Base-by-base conservation (phyloP, 2,329 filamentous ascomycete species). In the Stromatinia cepivora region DNA sequence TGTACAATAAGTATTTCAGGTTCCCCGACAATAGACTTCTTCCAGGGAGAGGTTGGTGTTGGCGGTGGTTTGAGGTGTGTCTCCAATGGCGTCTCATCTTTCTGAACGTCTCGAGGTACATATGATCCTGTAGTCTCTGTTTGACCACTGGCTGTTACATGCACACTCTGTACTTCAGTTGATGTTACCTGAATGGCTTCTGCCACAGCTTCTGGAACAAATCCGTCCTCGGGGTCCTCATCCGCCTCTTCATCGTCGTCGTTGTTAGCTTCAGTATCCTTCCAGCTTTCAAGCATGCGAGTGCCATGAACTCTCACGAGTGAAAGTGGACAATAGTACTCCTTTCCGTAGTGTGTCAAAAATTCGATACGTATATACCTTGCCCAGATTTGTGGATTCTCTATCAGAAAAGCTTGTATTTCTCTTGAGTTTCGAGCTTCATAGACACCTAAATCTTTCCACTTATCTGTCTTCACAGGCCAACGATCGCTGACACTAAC, bases 241-340 rank as follows among this genome's bases (percentile, higher is more conserved):
- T 74, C 71, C 48, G 50, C 71, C 28, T 77, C 74, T 15, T 79
- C 81, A 20, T 82, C 80, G 45, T 87, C 86, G 22, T 91, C 88
- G n/a, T 89, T 86, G 68, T 87, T 86, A 22, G 85, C 82, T 73
- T 96, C 92, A 69, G 92, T 90, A 68, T 97, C 92, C 77, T 94
- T 93, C 69, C 76, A 94, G 94, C 78, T 99, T 93, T 75, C 98
- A 89, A 99, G 91, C 83, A 97, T 95, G 0, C 94, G 91, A 28
- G 89, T 97, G 9, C 95, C 95, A 80, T 99, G 95, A 7, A 99
- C 91, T 67, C 95, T 88, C 66, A 99, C 83, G 25, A 99, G 81
- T 71, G 94, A 97, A 22, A 99, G 83, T 0, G 95, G 95, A 77
- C 95, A 99, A 79, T 97, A 99, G 79, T 92, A 99, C 78, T 99